Evolutionary conservation across 148 eudicot species (phyloP), one percentile per base, ranked within the genome.

Genomic region (Amaranthus cruentus): DNA sequence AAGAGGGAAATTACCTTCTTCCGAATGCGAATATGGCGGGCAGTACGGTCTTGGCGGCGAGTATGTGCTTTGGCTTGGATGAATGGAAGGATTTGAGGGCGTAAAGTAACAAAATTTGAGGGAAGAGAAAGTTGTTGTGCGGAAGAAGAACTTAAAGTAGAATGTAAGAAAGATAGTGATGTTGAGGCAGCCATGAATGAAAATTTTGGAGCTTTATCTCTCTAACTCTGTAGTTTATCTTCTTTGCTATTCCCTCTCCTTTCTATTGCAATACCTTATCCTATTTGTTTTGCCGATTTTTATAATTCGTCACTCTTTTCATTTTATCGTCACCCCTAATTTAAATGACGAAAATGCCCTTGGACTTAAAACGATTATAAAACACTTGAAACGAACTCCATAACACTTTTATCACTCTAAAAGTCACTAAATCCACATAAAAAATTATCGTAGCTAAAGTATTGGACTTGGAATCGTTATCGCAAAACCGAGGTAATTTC

Each of bases 21-120:
- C 14, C 92, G 63, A 60, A 88, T 68, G 15, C 92, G 90, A 61
- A 55, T 13, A 68, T 88, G 92, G 62, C 90, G 89, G 67, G 92
- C 92, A 75, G 78, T 76, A 60, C 90, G 79, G 83, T 88, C 79
- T 50, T 88, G 80, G 9, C 84, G 73, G 52, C 92, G 83, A 68
- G 92, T 86, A 68, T 72, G 72, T 48, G 85, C 71, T 69, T 79
- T 76, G 48, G 87, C 84, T 62, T 76, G 77, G 57, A 88, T 77
- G 11, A 71, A 14, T 55, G 84, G 81, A 58, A 79, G 71, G 7
- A 73, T 73, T 10, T 65, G 73, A 11, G 84, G 77, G 44, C 72
- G 72, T 6, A 81, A 74, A 62, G 79, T 62, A 4, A 75, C 51
- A 51, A 75, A 70, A 11, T 72, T 77, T n/a, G 88, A 81, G 1